A percentile compares a stretch with the other conserved stretches of the same genome.
These are phyloP conservation scores for Bassia scoparia DNA, from an alignment of 148 eudicot species.

Conservation along the genomic window DNA sequence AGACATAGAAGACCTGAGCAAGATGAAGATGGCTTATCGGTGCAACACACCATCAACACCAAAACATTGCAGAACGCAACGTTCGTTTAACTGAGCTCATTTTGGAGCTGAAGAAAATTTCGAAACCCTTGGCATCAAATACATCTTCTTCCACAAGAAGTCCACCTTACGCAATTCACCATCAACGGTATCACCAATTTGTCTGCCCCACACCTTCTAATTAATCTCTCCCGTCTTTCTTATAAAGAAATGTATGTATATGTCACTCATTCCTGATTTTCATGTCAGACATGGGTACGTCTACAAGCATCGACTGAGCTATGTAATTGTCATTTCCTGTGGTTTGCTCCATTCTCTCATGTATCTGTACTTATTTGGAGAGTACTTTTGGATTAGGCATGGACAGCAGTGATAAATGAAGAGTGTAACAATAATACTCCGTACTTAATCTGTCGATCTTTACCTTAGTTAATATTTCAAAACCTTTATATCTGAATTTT, in stretches of 20 bases:
- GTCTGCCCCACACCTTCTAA: slow-evolving; percentile 18
- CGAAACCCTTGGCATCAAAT: slow-evolving; percentile 44
- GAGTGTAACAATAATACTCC: neutral
- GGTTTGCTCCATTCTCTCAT: neutral
- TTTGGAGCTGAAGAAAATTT: slow-evolving; percentile 52
- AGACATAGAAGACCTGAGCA: slow-evolving; percentile 49
- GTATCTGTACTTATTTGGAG: neutral
- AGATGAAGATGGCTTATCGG: slow-evolving; percentile 53
- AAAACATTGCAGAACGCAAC: slow-evolving; percentile 48
- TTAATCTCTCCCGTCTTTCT: neutral
- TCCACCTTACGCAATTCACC: slow-evolving; percentile 48
- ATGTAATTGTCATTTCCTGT: too few species aligned
- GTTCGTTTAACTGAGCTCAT: slow-evolving; percentile 48
- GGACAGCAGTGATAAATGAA: neutral
- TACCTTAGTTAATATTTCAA: too few species aligned
- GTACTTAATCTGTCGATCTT: too few species aligned
- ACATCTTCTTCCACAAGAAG: slow-evolving; percentile 62
- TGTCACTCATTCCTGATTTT: too few species aligned
- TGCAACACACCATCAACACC: slow-evolving; percentile 70
- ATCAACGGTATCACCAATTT: slow-evolving; percentile 14
- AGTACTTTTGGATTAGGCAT: neutral
- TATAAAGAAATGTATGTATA: too few species aligned
- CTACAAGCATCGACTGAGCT: too few species aligned
- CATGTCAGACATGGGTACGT: too few species aligned
- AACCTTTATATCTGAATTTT: too few species aligned